Base-by-base conservation (phyloP, 768 basidiomycete genomes). In the Suillus alpinus region DNA sequence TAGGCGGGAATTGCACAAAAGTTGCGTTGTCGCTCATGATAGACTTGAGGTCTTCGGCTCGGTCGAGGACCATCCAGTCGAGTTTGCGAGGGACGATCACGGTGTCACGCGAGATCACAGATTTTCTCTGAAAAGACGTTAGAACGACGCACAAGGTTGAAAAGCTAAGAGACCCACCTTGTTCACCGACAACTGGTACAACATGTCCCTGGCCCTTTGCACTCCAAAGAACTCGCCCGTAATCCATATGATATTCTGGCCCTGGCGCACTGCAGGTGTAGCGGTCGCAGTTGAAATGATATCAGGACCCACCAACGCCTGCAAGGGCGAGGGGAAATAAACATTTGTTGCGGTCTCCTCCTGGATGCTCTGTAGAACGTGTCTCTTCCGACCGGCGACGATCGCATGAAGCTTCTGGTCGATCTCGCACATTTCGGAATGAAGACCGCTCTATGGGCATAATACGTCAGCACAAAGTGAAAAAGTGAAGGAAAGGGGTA, bases 291-390 rank as follows among this genome's bases (percentile, higher is more conserved):
- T 75, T 1, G 69, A 57, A 50, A 73, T 71, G 55, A 84, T 72
- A 61, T 91, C 87, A 12, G 86, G 83, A 26, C 92, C 91, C 44
- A 92, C 80, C 26, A 95, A 84, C 43, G 91, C 94, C 68, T 94
- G 92, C 44, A 98, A 77, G 40, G 94, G 90, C 0, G 93, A 92
- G 31, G 96, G 95, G 64, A 91, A 85, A 74, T 98, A 98, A 63
- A 98, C 93, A 69, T 98, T 98, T 57, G 96, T 98, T 0, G 89
- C 95, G 0, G 96, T 98, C 74, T 98, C 95, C 75, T 98, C 94
- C 71, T 96, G 94, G 55, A 99, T 96, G 8, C 89, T 81, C 73
- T 98, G 96, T 39, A 99, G 79, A 36, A 89, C 83, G 61, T 81
- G 80, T 51, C 95, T 89, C 75, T 96, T 96, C 61, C 93, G 86